Conservation (phyloP, 2,329 filamentous ascomycete species). For the Colletotrichum ledebouriae region DNA sequence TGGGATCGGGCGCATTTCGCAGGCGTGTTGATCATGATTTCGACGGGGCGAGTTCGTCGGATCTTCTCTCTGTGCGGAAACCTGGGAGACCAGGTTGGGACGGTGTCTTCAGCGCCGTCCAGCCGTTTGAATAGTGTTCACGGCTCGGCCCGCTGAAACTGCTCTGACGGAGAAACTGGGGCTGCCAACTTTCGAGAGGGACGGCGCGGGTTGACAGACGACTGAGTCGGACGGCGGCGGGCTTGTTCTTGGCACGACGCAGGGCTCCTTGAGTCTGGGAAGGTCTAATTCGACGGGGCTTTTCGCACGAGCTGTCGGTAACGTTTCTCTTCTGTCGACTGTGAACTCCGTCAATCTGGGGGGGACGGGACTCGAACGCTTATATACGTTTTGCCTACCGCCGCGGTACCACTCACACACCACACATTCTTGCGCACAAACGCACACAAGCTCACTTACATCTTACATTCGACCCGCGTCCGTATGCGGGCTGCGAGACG, state of each 20-base stretch:
- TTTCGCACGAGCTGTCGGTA: slow-evolving; percentile 22
- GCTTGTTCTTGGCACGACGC: slow-evolving; percentile 19
- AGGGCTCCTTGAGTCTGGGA: slow-evolving; percentile 24
- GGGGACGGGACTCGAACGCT: slow-evolving; percentile 38
- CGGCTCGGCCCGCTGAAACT: slow-evolving; percentile 41
- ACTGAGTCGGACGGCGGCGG: slow-evolving; percentile 3
- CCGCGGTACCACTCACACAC: slow-evolving; percentile 33
- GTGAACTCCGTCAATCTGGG: slow-evolving; percentile 29
- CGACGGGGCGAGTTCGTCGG: slow-evolving; percentile 12
- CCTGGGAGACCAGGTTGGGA: slow-evolving; percentile 10
- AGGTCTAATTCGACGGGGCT: slow-evolving; percentile 10
- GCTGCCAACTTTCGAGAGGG: slow-evolving; percentile 37
- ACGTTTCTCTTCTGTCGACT: slow-evolving; percentile 29
- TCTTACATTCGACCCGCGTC: slow-evolving; percentile 39
- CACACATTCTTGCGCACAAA: slow-evolving; percentile 25
- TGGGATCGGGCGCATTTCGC: slow-evolving; percentile 11
- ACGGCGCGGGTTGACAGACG: slow-evolving; percentile 2
- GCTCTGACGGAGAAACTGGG: slow-evolving; percentile 36
- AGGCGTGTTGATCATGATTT: slow-evolving; percentile 26
- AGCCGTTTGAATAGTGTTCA: slow-evolving; percentile 35
- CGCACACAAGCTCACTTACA: slow-evolving; percentile 42
- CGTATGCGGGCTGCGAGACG: slow-evolving; percentile 40
- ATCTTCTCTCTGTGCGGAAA: slow-evolving; percentile 17
- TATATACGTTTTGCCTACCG: slow-evolving; percentile 38
- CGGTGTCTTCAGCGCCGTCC: slow-evolving; percentile 11